Percentiles rank a stretch among this genome's conserved stretches.
phyloP scores from a whole-genome alignment of 257 asterid genomes.

The Capsicum pubescens region DNA sequence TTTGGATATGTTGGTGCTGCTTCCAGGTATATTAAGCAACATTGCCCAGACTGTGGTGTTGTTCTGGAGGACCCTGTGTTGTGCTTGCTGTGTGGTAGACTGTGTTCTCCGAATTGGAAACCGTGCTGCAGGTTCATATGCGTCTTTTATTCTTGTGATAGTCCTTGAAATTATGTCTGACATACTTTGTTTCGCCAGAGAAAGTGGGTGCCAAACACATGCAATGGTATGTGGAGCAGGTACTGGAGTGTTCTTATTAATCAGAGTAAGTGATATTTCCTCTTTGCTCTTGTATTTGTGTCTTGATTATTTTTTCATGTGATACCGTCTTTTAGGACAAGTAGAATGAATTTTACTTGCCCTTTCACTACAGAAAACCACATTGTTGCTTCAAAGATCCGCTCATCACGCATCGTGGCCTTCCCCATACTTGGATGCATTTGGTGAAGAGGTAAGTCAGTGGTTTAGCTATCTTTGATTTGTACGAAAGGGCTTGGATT shows the following conservation, averaged over 20 bases:
- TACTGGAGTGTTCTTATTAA: conserved; percentile 85
- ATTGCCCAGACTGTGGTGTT: conserved; percentile 78
- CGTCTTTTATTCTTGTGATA: neutral
- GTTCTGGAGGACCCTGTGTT: conserved; percentile 82
- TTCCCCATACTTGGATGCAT: conserved; percentile 94
- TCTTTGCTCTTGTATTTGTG: neutral
- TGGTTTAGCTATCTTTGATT: conserved; percentile 15
- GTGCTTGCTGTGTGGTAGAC: conserved; percentile 87
- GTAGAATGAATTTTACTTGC: conserved; percentile 12
- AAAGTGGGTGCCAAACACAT: conserved; percentile 83
- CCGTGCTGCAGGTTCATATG: conserved; percentile 83
- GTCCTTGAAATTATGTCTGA: conserved; percentile 25
- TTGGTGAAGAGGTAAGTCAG: conserved; percentile 91
- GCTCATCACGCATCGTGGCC: conserved; percentile 99
- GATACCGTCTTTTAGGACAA: neutral
- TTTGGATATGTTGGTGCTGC: conserved; percentile 5
- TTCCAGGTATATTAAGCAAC: conserved; percentile 72
- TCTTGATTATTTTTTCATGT: neutral
- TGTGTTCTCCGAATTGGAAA: conserved; percentile 93
- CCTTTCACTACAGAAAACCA: conserved; percentile 66
- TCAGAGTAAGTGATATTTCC: conserved; percentile 60
- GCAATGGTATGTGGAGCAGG: conserved; percentile 92
- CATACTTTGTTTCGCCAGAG: conserved; percentile 47
- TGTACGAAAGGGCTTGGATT: neutral
- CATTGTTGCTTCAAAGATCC: conserved; percentile 89